Base-by-base conservation (phyloP, 352 stramenopile species). In the Globisporangium acanthophoron region DNA sequence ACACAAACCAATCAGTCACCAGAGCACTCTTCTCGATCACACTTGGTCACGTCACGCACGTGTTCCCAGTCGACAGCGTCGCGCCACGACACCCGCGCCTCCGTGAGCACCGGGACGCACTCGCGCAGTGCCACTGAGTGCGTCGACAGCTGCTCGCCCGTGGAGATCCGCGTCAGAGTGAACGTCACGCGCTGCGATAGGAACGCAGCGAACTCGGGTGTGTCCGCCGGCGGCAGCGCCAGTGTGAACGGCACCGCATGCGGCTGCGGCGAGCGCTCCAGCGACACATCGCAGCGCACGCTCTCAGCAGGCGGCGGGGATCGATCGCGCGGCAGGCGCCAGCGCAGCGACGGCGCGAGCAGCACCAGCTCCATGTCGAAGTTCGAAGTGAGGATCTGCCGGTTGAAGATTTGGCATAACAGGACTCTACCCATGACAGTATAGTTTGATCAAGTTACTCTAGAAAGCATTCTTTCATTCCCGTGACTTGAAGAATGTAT, bases 61-160 rank as follows among this genome's bases (percentile, higher is more conserved):
- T 71, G 54, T 27, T 73, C 61, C 56, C 70, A 59, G 4, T 67
- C 27, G 20, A 78, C 52, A 33, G 55, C 33, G 20, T 73, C 66
- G 46, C 54, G 65, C 79, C 79, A 89, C 33, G 69, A 59, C 20
- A 87, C 54, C 12, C 49, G 31, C n/a, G 70, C 66, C 4, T 86
- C 69, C 5, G 64, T 41, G 9, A 89, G 64, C 50, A 87, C 56
- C 2, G 79, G 79, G 11, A 87, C 58, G 29, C 75, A 89, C 8
- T 80, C 71, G 4, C 70, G 54, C 5, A 92, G 53, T 41, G 70
- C 70, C 35, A 79, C 52, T 20, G 49, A 47, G 29, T 82, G 70
- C 11, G 52, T 72, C 3, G 58, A 70, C 20, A 65, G 39, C 15
- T 65, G 51, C 0, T 58, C 47, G 3, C 63, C 71, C 35, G 41